Evolutionary conservation across 805 yeast genomes (phyloP).

Genomic region (Pichia phayaonensis): DNA sequence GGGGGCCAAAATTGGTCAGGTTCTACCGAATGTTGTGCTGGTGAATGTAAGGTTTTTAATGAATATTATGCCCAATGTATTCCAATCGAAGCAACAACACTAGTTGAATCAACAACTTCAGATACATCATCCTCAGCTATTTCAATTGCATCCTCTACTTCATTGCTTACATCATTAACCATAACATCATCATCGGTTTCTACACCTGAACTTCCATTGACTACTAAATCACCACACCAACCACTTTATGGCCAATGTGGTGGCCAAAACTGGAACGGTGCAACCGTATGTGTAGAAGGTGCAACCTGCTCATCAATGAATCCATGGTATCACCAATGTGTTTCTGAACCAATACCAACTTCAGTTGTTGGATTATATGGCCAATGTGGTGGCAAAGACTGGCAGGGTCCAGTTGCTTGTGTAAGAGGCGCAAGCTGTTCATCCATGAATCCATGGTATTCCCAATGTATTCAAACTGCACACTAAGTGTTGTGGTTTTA

Average conservation of each 20-base stretch:
- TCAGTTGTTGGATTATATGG: constrained; percentile 11
- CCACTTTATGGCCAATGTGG: constrained; percentile 21
- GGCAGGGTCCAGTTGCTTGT: constrained; percentile 18
- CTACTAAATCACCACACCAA: background rate
- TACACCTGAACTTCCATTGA: background rate
- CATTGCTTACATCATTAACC: background rate
- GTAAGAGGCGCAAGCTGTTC: constrained; percentile 16
- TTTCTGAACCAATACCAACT: constrained; percentile 12
- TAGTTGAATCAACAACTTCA: background rate
- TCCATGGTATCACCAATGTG: constrained; percentile 20
- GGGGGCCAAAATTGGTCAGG: constrained; percentile 9
- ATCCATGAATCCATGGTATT: constrained; percentile 20
- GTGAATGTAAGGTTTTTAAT: constrained; percentile 17
- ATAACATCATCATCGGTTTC: constrained; percentile 3
- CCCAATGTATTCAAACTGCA: constrained; percentile 18
- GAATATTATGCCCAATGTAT: constrained; percentile 22
- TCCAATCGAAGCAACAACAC: background rate
- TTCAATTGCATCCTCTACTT: background rate
- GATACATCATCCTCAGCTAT: background rate
- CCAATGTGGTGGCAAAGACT: constrained; percentile 23
- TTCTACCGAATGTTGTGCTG: constrained; percentile 14
- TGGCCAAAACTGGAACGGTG: constrained; percentile 16
- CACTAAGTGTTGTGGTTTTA: background rate
- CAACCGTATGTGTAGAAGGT: constrained; percentile 18
- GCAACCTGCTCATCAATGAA: constrained; percentile 18